Conservation (phyloP, 805 yeast species). For the Saturnispora dispora region DNA sequence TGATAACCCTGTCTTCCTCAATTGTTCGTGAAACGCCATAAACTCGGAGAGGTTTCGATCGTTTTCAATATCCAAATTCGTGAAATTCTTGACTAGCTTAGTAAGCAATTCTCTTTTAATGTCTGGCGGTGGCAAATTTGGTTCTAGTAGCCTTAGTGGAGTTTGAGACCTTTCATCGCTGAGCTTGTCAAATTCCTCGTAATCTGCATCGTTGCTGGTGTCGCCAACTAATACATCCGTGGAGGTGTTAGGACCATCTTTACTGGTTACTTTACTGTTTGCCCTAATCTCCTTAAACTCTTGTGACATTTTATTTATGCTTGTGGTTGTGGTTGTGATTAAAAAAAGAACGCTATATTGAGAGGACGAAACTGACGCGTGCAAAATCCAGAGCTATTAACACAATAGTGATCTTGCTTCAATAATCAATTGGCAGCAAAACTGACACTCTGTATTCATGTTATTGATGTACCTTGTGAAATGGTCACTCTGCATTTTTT, state of each 20-base stretch:
- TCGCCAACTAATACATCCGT: neutral
- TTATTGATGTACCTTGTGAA: too few relatives aligned
- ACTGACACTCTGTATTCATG: too few relatives aligned
- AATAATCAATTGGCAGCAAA: too few relatives aligned
- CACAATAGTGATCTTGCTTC: too few relatives aligned
- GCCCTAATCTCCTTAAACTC: neutral
- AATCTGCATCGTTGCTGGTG: neutral
- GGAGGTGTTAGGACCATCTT: neutral
- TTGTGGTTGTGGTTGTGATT: neutral
- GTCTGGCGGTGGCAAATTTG: neutral
- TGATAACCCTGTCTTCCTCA: slow-evolving; percentile 6
- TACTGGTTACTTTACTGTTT: slow-evolving; percentile 27
- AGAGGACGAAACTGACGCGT: too few relatives aligned
- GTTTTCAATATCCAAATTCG: neutral
- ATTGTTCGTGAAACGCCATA: slow-evolving; percentile 1
- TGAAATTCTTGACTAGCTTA: neutral
- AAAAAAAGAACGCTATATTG: neutral
- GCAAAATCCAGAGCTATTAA: too few relatives aligned
- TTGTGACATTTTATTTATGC: neutral
- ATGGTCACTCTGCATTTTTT: too few relatives aligned
- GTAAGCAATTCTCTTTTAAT: neutral
- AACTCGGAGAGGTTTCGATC: slow-evolving; percentile 7
- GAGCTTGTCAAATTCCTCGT: neutral
- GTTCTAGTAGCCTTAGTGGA: neutral
- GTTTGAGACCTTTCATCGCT: neutral